Evolutionary conservation across 1,139 yeast genomes (phyloP), one percentile per base, ranked within the genome.

Genomic region (Sugiyamaella novakii): DNA sequence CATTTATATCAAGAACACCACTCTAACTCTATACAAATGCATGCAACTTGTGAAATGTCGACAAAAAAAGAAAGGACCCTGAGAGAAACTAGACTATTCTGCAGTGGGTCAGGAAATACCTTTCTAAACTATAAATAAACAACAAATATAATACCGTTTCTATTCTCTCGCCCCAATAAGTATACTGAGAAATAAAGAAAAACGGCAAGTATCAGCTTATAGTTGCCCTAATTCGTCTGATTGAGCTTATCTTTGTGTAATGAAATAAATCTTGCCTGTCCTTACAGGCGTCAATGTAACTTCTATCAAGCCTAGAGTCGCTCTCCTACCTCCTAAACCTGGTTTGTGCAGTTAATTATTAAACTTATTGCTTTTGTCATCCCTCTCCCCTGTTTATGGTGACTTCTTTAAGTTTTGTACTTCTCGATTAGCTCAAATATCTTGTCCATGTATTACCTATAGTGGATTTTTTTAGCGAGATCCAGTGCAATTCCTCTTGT

Each of bases 171-270:
- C 28, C 38, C 35, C 36, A 39, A n/a, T 12, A 39, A 39, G 24
- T 19, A 39, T 29, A 27, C 24, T 29, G 19, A 19, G 22, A 7
- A 39, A 11, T 14, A 39, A 39, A 27, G 22, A 39, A 39, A 39
- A 15, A 30, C 29, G 43, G 19, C 27, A 34, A 34, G 8, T 30
- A 25, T 25, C 40, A 31, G 25, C 46, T 42, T 42, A 42, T 30
- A 42, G 46, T 42, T 42, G 39, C 46, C 46, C 27, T 22, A 15
- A 18, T 24, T 35, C 40, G 21, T 8, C 46, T 38, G 39, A 38
- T 42, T 42, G 46, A 42, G 46, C 46, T 42, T 42, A 42, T 42
- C 46, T 38, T 38, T n/a, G n/a, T 31, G 21, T 36, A 41, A 41
- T 19, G 29, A 41, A 24, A 41, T 24, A 31, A 28, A 25, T 19